Percentiles rank a stretch among this genome's conserved stretches.
phyloP scores from a whole-genome alignment of 129 eudicot genomes.

The Centella asiatica region DNA sequence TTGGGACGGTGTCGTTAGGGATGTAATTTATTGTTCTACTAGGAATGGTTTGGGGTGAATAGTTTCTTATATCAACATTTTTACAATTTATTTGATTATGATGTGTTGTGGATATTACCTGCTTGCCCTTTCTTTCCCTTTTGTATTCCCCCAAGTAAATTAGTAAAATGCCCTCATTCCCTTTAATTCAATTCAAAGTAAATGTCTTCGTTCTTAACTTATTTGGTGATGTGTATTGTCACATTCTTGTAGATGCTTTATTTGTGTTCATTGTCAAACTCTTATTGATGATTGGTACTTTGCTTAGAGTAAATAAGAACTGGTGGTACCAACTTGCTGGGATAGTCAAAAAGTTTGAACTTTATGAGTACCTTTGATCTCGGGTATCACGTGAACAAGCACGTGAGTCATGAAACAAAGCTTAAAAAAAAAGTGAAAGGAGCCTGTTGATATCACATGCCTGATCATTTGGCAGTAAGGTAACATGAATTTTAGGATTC shows the following conservation, averaged over 20 bases:
- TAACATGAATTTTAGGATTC: slow-evolving; percentile 1
- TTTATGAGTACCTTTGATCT: not conserved
- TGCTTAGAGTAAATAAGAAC: not conserved
- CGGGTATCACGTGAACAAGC: slow-evolving; percentile 7
- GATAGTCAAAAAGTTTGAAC: not conserved
- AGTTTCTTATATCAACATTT: slow-evolving; percentile 12
- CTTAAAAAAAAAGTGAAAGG: not conserved
- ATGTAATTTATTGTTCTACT: slow-evolving; percentile 13
- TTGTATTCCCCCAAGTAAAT: not conserved
- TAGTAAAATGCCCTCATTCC: not conserved
- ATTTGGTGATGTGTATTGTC: not conserved
- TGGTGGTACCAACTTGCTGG: not conserved
- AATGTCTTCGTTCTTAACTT: too few species aligned
- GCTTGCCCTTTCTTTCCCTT: not conserved
- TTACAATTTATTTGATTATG: slow-evolving; percentile 7
- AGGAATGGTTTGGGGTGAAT: slow-evolving; percentile 13
- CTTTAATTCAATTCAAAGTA: not conserved
- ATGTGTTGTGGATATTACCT: slow-evolving; percentile 2
- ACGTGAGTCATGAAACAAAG: slow-evolving; percentile 2
- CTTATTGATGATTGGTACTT: not conserved
- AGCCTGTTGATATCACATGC: not conserved
- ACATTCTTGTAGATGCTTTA: not conserved
- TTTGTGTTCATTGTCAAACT: not conserved
- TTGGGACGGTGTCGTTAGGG: slow-evolving; percentile 4
- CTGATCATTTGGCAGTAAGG: not conserved